Base-by-base conservation (phyloP, 2,329 filamentous ascomycete genomes). In the Stylonectria norvegica region DNA sequence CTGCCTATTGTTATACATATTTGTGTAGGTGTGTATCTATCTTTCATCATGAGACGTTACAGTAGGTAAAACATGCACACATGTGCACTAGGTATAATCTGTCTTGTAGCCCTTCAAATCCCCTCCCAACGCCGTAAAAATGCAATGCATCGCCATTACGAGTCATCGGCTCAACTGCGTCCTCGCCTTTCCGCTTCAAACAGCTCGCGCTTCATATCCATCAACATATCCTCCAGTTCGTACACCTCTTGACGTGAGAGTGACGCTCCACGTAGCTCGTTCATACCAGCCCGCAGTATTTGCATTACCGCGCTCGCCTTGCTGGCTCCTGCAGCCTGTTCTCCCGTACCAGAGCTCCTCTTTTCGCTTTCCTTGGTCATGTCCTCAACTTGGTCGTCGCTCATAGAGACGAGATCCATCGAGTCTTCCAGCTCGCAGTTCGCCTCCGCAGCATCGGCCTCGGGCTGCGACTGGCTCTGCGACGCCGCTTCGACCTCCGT, bases 221-320 rank as follows among this genome's bases (percentile, higher is more conserved):
- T 87, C 58, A 93, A 72, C 53, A 88, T 68, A 58, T 90, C 84
- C 57, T 93, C 87, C 50, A 93, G 73, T 58, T 83, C 74, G 43
- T 81, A 75, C 38, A 89, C 78, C 45, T 87, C 81, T 9, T 77
- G 71, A 9, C 78, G 73, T 12, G 79, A 79, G 29, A 94, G 64
- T 12, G 76, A 70, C 16, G 81, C 71, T 19, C 66, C 67, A 38
- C 73, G 76, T 42, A 89, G 69, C 48, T 80, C 73, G 15, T 72
- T 69, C 17, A 93, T 62, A 0, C 64, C 63, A 22, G 51, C 59
- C 16, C 60, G 58, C 20, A 69, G 52, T 19, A 60, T 56, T 12
- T 55, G 48, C 43, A 67, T 50, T 28, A 69, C 60, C 4, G 53
- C 47, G 20, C 29, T 34, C 8, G 53, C 38, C 23, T 48, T 52